Evolutionary conservation across 257 asterid genomes (phyloP).

Genomic region (Solanum boliviense): DNA sequence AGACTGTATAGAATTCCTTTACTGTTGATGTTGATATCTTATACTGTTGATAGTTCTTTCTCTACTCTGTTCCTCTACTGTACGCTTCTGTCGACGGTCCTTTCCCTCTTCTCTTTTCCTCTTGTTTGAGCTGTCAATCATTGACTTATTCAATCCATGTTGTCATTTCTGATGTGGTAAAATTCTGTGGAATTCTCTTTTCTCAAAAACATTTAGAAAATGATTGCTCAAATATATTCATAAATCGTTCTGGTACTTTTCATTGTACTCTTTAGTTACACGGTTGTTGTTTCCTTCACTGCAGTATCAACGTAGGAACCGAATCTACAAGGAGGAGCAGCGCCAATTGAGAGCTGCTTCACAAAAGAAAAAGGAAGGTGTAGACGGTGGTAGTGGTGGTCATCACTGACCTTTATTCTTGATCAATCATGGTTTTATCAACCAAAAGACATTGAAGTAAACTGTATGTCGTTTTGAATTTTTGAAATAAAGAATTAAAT

Average conservation of each 20-base stretch:
- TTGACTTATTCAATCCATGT: neutral
- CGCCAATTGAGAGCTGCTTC: slow-evolving; percentile 84
- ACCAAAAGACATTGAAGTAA: neutral
- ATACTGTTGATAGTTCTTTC: neutral
- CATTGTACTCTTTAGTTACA: neutral
- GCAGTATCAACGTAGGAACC: slow-evolving; percentile 90
- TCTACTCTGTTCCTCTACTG: neutral
- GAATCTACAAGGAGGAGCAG: slow-evolving; percentile 96
- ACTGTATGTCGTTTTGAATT: slow-evolving; percentile 11
- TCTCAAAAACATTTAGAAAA: neutral
- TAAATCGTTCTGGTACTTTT: neutral
- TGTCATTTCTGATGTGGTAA: neutral
- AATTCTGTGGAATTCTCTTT: neutral
- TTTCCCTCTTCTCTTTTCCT: neutral
- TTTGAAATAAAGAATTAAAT: slow-evolving; percentile 25
- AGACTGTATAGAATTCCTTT: neutral
- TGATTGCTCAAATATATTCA: neutral
- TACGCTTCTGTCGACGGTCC: neutral
- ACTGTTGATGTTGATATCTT: neutral
- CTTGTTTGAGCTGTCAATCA: neutral
- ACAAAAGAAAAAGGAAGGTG: slow-evolving; percentile 59
- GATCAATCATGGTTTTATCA: neutral
- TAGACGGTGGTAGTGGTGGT: slow-evolving; percentile 26
- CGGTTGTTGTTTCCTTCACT: neutral
- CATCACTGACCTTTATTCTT: slow-evolving; percentile 38